A percentile compares a stretch with the other conserved stretches of the same genome.
phyloP scores from a whole-genome alignment of 352 stramenopile genomes.

The Pseudoperonospora humuli region DNA sequence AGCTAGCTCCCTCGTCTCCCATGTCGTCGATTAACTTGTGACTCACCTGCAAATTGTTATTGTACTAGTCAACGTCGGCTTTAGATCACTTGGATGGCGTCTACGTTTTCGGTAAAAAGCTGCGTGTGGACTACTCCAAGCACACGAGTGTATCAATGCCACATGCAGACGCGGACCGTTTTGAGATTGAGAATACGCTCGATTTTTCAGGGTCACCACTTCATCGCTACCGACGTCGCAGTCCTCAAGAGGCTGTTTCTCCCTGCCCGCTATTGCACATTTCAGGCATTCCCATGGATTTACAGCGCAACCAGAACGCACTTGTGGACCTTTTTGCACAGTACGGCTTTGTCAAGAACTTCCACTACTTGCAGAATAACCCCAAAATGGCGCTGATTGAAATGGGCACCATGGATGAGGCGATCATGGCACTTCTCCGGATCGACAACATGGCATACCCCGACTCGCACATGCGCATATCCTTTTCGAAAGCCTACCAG shows the following conservation, averaged over 20 bases:
- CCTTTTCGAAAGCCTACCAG: slow-evolving; percentile 67
- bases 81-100: slow-evolving; percentile 72
- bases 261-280: slow-evolving; percentile 61
- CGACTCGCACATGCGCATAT: slow-evolving; percentile 72
- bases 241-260: slow-evolving; percentile 50
- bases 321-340: slow-evolving; percentile 60
- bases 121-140: slow-evolving; percentile 80
- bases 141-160: slow-evolving; percentile 77
- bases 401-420: slow-evolving; percentile 69
- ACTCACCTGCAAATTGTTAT: slow-evolving; percentile 6
- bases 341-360: slow-evolving; percentile 67
- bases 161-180: slow-evolving; percentile 64
- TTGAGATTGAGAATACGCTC: slow-evolving; percentile 77
- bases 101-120: slow-evolving; percentile 67
- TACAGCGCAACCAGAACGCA: slow-evolving; percentile 55
- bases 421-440: slow-evolving; percentile 56
- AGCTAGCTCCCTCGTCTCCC: neutral
- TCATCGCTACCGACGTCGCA: slow-evolving; percentile 70
- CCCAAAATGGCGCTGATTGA: slow-evolving; percentile 70
- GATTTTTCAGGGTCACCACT: slow-evolving; percentile 70
- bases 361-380: slow-evolving; percentile 69
- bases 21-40: neutral
- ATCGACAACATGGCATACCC: slow-evolving; percentile 68
- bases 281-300: slow-evolving; percentile 57
- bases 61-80: slow-evolving; percentile 50